These are phyloP conservation scores for Physcomitrellopsis africana DNA, from an alignment of 225 moss, liverwort and hornwort genomes.

Conservation along the genomic window DNA sequence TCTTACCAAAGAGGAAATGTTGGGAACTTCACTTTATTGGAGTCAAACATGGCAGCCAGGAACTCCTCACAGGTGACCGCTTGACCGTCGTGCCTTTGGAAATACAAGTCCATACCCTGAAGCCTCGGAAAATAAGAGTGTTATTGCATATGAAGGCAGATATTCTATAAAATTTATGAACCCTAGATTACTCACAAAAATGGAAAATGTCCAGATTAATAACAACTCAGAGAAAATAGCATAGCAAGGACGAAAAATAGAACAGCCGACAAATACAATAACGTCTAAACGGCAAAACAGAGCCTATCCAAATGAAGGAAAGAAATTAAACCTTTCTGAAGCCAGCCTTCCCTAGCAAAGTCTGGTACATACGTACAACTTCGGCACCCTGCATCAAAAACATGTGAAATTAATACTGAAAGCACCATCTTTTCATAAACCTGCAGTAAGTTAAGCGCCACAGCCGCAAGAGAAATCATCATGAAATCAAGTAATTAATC, in stretches of 20 bases:
- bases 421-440: neutral
- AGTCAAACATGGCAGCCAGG: constrained; percentile 94
- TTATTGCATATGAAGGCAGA: constrained; percentile 3
- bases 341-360: constrained; percentile 80
- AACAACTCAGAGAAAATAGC: neutral
- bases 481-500: neutral
- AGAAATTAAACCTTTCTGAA: constrained; percentile 69
- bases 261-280: neutral
- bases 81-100: constrained; percentile 92
- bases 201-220: too few species aligned
- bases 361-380: constrained; percentile 96
- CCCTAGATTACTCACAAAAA: too few species aligned
- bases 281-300: neutral
- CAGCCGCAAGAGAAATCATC: too few species aligned
- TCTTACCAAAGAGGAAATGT: constrained; percentile 83
- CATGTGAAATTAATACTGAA: constrained; percentile 12
- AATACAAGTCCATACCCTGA: constrained; percentile 97
- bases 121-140: constrained; percentile 21
- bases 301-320: neutral
- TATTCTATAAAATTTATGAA: too few species aligned
- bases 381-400: constrained; percentile 78
- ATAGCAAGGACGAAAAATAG: neutral
- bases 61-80: constrained; percentile 99
- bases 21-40: constrained; percentile 73
- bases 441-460: too few species aligned